These are phyloP conservation scores for Trypanosomatidae sp. DNA, from an alignment of 208 protist genomes.

Conservation along the genomic window DNA sequence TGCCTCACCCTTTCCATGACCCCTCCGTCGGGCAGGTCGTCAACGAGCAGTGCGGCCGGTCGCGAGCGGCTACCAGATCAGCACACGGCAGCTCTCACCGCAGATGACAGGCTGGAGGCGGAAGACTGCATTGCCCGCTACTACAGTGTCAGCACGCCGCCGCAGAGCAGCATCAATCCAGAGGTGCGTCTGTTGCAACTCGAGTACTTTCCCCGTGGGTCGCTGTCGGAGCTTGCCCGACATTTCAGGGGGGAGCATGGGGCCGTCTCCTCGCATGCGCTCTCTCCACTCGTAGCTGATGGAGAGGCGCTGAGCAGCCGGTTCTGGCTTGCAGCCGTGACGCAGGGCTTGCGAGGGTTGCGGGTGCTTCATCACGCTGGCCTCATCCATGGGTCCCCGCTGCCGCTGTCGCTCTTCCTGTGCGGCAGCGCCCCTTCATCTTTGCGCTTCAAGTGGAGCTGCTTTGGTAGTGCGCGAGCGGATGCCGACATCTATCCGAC, in stretches of 20 bases:
- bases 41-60: neutral
- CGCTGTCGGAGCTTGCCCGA: slow-evolving; percentile 41
- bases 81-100: neutral
- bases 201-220: slow-evolving; percentile 70
- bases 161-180: slow-evolving; percentile 11
- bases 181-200: slow-evolving; percentile 54
- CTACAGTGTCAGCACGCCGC: slow-evolving; percentile 32
- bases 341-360: slow-evolving; percentile 45
- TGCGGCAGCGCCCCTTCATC: slow-evolving; percentile 10
- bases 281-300: too few species aligned
- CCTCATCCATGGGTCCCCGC: slow-evolving; percentile 60
- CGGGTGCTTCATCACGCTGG: slow-evolving; percentile 40
- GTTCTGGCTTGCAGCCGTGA: slow-evolving; percentile 36
- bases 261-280: neutral
- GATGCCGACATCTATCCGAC: slow-evolving; percentile 31
- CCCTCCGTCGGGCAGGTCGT: neutral
- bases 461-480: slow-evolving; percentile 52
- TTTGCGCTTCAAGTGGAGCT: slow-evolving; percentile 45
- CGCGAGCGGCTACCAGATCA: neutral
- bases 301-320: neutral
- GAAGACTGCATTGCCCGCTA: slow-evolving; percentile 50
- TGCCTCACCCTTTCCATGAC: slow-evolving; percentile 13
- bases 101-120: slow-evolving; percentile 20
- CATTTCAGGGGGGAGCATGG: neutral
- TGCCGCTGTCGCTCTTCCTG: slow-evolving; percentile 48